Evolutionary conservation across 1,284 basidiomycete genomes (phyloP).

Genomic region (Trichosporon faecale): DNA sequence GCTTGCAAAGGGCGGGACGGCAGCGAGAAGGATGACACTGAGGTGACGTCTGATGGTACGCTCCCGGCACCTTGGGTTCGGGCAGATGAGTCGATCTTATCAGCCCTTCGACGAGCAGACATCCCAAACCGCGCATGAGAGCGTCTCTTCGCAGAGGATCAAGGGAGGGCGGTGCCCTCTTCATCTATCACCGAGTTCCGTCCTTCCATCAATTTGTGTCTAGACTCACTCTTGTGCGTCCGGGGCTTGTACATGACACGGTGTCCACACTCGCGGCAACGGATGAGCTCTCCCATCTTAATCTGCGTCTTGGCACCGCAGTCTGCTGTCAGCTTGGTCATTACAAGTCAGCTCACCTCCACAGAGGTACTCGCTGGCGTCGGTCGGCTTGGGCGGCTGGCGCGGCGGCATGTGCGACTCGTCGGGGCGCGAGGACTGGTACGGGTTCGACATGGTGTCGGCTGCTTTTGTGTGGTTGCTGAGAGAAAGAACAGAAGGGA

Average conservation of each 20-base stretch:
- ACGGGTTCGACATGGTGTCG: constrained; percentile 44
- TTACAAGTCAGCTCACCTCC: constrained; percentile 63
- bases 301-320: constrained; percentile 93
- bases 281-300: constrained; percentile 87
- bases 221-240: constrained; percentile 81
- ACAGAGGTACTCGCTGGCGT: constrained; percentile 85
- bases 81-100: too few species aligned
- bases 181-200: too few species aligned
- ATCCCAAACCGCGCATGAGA: too few species aligned
- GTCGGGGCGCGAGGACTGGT: constrained; percentile 33
- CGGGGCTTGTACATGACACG: constrained; percentile 99
- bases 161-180: too few species aligned
- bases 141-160: too few species aligned
- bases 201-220: not conserved
- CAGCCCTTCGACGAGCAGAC: too few species aligned
- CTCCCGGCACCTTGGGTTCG: too few species aligned
- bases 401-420: constrained; percentile 37
- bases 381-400: constrained; percentile 35
- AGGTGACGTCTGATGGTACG: too few species aligned
- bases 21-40: too few species aligned
- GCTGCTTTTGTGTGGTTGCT: not conserved
- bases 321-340: constrained; percentile 58
- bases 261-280: constrained; percentile 95
- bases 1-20: too few species aligned
- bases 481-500: not conserved